Evolutionary conservation across 805 yeast genomes (phyloP), one percentile per base, ranked within the genome.

Genomic region (Osmozyma mogii): DNA sequence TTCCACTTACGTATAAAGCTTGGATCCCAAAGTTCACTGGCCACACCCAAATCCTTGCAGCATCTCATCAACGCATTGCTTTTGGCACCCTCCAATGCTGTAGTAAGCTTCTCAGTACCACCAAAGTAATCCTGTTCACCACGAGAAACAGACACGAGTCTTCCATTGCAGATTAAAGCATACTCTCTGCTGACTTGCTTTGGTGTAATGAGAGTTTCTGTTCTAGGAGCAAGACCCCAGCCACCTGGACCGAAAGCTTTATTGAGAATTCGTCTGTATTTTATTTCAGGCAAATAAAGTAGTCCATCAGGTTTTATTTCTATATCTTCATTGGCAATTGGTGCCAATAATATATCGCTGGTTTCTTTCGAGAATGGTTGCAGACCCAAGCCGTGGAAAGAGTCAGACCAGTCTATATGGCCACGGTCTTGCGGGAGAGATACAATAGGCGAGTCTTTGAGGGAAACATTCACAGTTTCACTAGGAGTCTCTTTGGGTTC

Each of bases 1-100:
- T 63, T 63, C 61, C 64, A 63, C 18, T 47, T 43, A 7, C 54
- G 36, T 38, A 92, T 87, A 45, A 89, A 92, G 24, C 75, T 63
- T 2, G 98, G 98, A 52, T 92, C 98, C 98, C 98, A 92, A 29
- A 92, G 67, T 50, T 92, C 98, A 34, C 94, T 82, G 1, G 96
- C 98, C 41, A 92, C 81, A 4, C 97, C 97, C 46, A 92, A 67
- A 58, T 92, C 98, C 54, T 92, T 92, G 58, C 98, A 92, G 49
- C 97, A 88, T 52, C 98, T 72, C 97, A 92, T 89, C 52, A 92
- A 61, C 0, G 97, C 96, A 51, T 92, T 92, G 50, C 94, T 80
- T 52, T 87, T 87, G 56, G 97, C 89, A 8, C 98, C 98, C 58
- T 92, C 98, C 24, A 94, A 78, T 0, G 97, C 96, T 0, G 97